phyloP scores from a whole-genome alignment of 768 basidiomycete species.

The Ramaria sp. region DNA sequence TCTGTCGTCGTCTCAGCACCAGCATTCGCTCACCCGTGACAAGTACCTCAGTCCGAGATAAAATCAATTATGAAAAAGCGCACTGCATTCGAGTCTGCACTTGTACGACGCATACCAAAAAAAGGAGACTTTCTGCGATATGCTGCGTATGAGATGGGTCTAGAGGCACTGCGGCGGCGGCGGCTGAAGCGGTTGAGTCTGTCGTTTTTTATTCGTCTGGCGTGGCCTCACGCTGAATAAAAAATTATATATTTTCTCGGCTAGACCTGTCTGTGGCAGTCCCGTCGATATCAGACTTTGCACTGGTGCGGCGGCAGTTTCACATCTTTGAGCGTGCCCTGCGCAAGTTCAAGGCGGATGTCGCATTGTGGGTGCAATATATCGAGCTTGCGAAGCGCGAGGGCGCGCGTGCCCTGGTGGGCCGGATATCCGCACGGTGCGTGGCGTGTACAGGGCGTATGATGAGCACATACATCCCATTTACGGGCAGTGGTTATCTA shows the following conservation, averaged over 20 bases:
- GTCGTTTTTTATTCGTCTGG: constrained; percentile 15
- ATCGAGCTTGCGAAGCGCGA: constrained; percentile 75
- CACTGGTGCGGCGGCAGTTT: constrained; percentile 74
- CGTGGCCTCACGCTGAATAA: neutral
- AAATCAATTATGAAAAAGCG: constrained; percentile 79
- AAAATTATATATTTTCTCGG: neutral
- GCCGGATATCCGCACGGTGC: constrained; percentile 73
- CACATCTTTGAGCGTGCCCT: constrained; percentile 88
- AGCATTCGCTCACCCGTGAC: constrained; percentile 4
- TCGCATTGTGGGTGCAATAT: constrained; percentile 84
- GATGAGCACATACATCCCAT: neutral
- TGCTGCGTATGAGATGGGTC: constrained; percentile 81
- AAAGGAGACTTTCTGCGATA: constrained; percentile 88
- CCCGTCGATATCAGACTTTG: constrained; percentile 71
- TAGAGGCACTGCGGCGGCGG: constrained; percentile 73
- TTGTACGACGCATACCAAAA: constrained; percentile 74
- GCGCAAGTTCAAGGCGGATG: constrained; percentile 79
- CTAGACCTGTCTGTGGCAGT: constrained; percentile 33
- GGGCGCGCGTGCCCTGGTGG: constrained; percentile 68
- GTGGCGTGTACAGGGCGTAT: constrained; percentile 16
- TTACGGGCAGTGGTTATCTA: constrained; percentile 18
- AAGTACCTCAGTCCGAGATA: constrained; percentile 50
- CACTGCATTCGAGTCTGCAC: constrained; percentile 71
- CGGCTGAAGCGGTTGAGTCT: constrained; percentile 62
- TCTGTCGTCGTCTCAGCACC: constrained; percentile 22